Percentiles rank a stretch among this genome's conserved stretches.
Evolutionary conservation across 441 rosid genomes (phyloP).

Genomic region (Isatis lusitanica): DNA sequence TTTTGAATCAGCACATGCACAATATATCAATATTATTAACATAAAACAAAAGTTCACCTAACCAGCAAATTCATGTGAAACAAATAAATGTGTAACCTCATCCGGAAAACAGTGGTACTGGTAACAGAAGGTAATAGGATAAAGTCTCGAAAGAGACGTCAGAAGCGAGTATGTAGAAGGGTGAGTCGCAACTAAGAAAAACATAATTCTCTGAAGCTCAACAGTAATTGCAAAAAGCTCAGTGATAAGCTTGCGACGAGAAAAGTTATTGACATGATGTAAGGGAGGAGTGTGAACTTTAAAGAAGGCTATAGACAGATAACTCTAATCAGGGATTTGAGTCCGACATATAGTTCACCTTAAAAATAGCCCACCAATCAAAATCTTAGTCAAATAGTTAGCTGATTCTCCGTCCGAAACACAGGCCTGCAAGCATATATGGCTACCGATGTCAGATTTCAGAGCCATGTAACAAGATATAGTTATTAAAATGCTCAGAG

Average conservation of each 20-base stretch:
- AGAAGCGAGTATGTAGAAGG: neutral
- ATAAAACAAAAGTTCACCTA: slow-evolving; percentile 1
- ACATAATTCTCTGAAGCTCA: slow-evolving; percentile 5
- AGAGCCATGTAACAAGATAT: slow-evolving; percentile 4
- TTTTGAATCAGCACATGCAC: slow-evolving; percentile 4
- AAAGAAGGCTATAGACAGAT: slow-evolving; percentile 15
- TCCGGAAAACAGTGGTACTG: neutral
- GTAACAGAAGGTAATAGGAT: neutral
- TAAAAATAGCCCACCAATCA: slow-evolving; percentile 82
- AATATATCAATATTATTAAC: neutral
- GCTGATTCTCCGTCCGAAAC: slow-evolving; percentile 85
- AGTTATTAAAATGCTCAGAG: slow-evolving; percentile 19
- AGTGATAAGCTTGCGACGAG: neutral
- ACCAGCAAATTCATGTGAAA: slow-evolving; percentile 11
- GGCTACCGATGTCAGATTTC: slow-evolving; percentile 15
- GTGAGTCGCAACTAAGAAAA: neutral
- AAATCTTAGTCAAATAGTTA: slow-evolving; percentile 71
- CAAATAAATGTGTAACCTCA: neutral
- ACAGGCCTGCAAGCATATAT: slow-evolving; percentile 70
- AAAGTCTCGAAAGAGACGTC: slow-evolving; percentile 11
- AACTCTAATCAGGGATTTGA: neutral
- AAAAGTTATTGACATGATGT: neutral
- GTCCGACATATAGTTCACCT: slow-evolving; percentile 52
- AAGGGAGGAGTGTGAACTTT: neutral
- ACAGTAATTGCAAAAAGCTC: slow-evolving; percentile 13